Base-by-base conservation (phyloP, 75 land plant species). In the Ceratopteris richardii region DNA sequence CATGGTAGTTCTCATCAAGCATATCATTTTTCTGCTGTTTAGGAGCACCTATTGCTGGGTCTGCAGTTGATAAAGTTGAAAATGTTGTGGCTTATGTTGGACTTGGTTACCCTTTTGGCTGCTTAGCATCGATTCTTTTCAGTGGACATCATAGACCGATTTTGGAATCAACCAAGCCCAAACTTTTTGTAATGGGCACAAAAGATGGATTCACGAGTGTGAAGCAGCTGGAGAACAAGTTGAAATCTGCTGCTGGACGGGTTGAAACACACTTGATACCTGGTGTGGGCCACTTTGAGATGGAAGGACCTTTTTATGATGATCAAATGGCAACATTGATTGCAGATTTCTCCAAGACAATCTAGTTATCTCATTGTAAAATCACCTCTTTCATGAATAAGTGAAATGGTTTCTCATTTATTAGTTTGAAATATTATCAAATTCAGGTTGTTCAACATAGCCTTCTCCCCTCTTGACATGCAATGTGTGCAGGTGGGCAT, bases 101-200 rank as follows among this genome's bases (percentile, higher is more conserved):
- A 29, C 31, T 92, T 18, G 97, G 97, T 0, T 92, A 92, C 54
- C 94, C 97, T 18, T 92, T 92, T 63, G 97, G 97, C 6, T 54
- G 82, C 64, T 44, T 54, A 12, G 86, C 97, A 9, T 88, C 97
- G 22, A 75, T 92, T 21, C 76, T 92, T 10, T 92, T 88, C 44
- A 95, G 97, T 13, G 48, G 94, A 53, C 97, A 92, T 61, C 75
- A 92, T 55, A 81, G 80, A 47, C 71, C 82, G 42, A 71, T 85
- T 56, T 54, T 92, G 28, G 43, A 72, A 47, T 85, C 90, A 13
- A 62, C 53, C 1, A 92, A 92, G 51, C 95, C 97, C 18, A 92
- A 92, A 77, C 87, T 92, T 9, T 92, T 92, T 59, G 80, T 92
- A 0, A 92, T 92, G 97, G 97, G 97, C n/a, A 92, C 97, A 1